These are phyloP conservation scores for Sporopachydermia lactativora DNA, from an alignment of 805 yeast species.

Conservation along the genomic window DNA sequence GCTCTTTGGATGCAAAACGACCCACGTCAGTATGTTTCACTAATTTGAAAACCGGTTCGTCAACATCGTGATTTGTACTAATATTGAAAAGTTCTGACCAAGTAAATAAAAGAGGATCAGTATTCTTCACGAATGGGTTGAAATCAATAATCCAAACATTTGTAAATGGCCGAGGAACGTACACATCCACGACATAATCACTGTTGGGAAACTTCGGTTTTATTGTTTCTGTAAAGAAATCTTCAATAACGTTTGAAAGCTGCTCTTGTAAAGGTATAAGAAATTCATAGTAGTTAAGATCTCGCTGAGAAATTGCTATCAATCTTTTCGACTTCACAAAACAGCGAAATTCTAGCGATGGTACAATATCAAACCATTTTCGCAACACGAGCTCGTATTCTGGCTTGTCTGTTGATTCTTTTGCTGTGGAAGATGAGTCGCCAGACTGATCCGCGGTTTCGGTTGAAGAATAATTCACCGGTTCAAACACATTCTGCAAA, in stretches of 20 bases:
- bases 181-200: slow-evolving; percentile 63
- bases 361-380: slow-evolving; percentile 73
- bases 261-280: slow-evolving; percentile 36
- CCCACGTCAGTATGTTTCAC: slow-evolving; percentile 58
- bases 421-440: slow-evolving; percentile 2
- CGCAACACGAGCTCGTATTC: slow-evolving; percentile 59
- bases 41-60: slow-evolving; percentile 41
- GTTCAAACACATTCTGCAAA: slow-evolving; percentile 55
- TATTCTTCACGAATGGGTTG: slow-evolving; percentile 68
- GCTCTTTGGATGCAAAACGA: slow-evolving; percentile 67
- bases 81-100: slow-evolving; percentile 62
- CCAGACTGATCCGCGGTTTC: slow-evolving; percentile 9
- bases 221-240: slow-evolving; percentile 38
- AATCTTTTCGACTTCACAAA: slow-evolving; percentile 54
- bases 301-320: slow-evolving; percentile 74
- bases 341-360: slow-evolving; percentile 84
- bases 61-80: slow-evolving; percentile 18
- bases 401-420: background rate
- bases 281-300: slow-evolving; percentile 68
- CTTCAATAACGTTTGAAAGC: slow-evolving; percentile 33
- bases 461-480: slow-evolving; percentile 14
- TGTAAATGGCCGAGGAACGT: slow-evolving; percentile 61
- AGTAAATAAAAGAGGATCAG: slow-evolving; percentile 66
- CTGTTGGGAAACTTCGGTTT: slow-evolving; percentile 36
- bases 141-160: slow-evolving; percentile 65